Conservation (phyloP, 2,329 filamentous ascomycete genomes). For the Fusarium globosum region DNA sequence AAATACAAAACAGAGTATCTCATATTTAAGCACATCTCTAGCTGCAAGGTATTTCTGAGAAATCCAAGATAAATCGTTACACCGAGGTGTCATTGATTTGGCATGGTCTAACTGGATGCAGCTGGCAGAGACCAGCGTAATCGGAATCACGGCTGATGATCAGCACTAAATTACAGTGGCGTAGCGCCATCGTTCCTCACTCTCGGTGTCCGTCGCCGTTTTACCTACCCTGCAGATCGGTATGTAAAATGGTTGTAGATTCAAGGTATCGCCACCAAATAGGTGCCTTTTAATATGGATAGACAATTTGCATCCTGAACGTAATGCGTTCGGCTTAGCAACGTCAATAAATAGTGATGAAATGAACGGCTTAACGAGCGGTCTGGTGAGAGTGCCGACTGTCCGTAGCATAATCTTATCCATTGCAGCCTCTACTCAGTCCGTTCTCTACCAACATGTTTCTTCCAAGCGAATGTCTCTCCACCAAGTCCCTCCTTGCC, state of each 20-base stretch:
- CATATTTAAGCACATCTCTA: not conserved
- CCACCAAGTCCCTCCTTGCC: not conserved
- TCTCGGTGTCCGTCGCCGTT: too few species aligned
- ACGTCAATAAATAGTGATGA: accelerated
- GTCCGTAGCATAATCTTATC: accelerated
- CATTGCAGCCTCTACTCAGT: accelerated
- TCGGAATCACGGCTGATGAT: not conserved
- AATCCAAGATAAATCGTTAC: not conserved
- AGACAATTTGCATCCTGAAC: not conserved
- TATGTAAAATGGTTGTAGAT: not conserved
- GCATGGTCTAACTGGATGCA: not conserved
- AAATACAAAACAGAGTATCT: accelerated
- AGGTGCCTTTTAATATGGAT: accelerated
- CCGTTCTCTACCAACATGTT: not conserved
- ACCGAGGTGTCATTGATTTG: not conserved
- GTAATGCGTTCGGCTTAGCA: accelerated
- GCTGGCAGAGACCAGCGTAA: accelerated
- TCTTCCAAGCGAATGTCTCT: not conserved
- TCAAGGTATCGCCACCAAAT: not conserved
- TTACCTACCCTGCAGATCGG: not conserved
- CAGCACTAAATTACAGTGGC: not conserved
- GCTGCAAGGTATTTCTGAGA: not conserved
- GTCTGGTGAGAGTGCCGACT: accelerated
- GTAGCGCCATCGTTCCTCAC: not conserved
- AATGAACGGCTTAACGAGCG: not conserved